These are phyloP conservation scores for Cercospora sp. DNA, from an alignment of 2,329 filamentous ascomycete genomes.

Conservation along the genomic window DNA sequence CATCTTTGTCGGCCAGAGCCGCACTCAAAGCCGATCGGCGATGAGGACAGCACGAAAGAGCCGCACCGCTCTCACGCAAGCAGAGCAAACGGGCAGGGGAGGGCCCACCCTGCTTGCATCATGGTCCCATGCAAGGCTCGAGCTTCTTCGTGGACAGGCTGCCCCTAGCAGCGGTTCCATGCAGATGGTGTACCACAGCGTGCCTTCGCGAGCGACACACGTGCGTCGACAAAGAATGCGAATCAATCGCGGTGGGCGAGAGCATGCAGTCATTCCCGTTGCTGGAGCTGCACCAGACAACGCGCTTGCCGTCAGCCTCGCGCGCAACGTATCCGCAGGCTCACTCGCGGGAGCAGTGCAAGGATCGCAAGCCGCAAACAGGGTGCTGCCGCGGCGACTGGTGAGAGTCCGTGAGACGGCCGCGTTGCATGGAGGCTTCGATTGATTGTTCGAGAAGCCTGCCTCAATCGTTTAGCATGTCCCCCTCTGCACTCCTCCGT, in stretches of 20 bases:
- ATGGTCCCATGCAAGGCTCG: constrained; percentile 3
- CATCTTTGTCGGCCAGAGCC: constrained; percentile 5
- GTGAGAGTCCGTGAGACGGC: neutral
- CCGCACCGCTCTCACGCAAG: constrained; percentile 2
- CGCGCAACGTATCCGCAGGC: neutral
- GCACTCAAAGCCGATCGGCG: neutral
- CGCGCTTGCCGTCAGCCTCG: neutral
- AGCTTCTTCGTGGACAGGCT: constrained; percentile 6
- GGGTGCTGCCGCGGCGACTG: neutral
- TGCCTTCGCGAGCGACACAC: neutral
- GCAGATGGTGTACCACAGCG: neutral
- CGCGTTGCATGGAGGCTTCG: neutral
- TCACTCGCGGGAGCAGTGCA: neutral
- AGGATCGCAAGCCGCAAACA: neutral
- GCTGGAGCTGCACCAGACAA: neutral
- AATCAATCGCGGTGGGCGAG: neutral
- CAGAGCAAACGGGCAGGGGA: neutral
- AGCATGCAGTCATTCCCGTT: neutral
- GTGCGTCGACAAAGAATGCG: neutral
- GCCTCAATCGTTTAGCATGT: constrained; percentile 1
- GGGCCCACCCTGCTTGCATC: neutral
- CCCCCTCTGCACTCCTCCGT: neutral
- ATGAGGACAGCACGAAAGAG: neutral
- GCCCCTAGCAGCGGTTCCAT: neutral
- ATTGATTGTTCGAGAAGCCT: constrained; percentile 5